Conservation (phyloP, 768 basidiomycete species). For the Sporobolomyces pararoseus region DNA sequence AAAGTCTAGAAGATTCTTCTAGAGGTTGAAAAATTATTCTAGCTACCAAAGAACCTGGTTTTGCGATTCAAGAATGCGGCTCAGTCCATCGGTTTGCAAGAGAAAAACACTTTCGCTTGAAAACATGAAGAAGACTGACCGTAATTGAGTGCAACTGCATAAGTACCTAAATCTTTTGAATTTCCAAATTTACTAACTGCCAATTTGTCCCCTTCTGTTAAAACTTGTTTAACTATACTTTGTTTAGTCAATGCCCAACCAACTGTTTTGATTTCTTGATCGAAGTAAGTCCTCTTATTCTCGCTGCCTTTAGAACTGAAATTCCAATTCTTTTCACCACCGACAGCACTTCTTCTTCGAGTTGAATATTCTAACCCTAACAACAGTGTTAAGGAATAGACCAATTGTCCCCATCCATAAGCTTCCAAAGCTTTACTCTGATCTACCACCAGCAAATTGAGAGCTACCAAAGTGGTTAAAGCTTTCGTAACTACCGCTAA, state of each 20-base stretch:
- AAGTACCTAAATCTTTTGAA: slow-evolving; percentile 83
- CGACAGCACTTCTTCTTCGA: neutral
- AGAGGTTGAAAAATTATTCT: slow-evolving; percentile 91
- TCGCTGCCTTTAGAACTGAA: too few species aligned
- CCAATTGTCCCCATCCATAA: slow-evolving; percentile 79
- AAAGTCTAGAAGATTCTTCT: slow-evolving; percentile 84
- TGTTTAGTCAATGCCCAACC: slow-evolving; percentile 82
- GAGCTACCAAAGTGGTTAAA: slow-evolving; percentile 66
- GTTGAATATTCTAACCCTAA: slow-evolving; percentile 53
- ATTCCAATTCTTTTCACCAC: too few species aligned
- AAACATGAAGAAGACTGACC: slow-evolving; percentile 54
- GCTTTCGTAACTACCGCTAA: slow-evolving; percentile 69
- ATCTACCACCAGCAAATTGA: slow-evolving; percentile 54
- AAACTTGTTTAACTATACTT: slow-evolving; percentile 83
- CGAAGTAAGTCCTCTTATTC: slow-evolving; percentile 9
- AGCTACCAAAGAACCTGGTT: slow-evolving; percentile 79
- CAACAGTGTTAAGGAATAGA: slow-evolving; percentile 63
- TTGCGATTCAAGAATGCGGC: too few species aligned
- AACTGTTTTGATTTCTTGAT: slow-evolving; percentile 48
- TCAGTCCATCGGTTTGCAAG: too few species aligned
- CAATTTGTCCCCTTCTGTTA: slow-evolving; percentile 93
- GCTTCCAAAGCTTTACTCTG: slow-evolving; percentile 59
- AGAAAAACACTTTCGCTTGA: too few species aligned
- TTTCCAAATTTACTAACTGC: slow-evolving; percentile 79
- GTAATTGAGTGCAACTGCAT: slow-evolving; percentile 92